Percentiles rank a stretch among this genome's conserved stretches.
phyloP scores from a whole-genome alignment of 345 rosid genomes.

The Linum usitatissimum region DNA sequence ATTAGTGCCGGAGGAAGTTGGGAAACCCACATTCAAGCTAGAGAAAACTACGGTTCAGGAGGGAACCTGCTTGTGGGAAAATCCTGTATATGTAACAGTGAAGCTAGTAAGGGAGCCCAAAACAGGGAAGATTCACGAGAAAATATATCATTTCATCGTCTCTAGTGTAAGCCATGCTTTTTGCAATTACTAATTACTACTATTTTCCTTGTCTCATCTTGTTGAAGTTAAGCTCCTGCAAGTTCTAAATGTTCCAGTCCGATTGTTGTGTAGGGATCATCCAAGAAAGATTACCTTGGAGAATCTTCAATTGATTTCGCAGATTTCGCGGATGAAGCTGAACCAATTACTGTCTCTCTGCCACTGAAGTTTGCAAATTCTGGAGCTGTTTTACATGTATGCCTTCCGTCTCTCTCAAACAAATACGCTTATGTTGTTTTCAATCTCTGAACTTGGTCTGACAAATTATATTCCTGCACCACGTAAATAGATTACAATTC shows the following conservation, averaged over 20 bases:
- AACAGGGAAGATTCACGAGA: conserved; percentile 21
- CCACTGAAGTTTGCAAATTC: conserved; percentile 28
- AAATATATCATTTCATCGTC: conserved; percentile 24
- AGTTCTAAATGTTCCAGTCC: too few relatives aligned
- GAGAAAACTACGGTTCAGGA: conserved; percentile 20
- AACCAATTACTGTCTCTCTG: conserved; percentile 21
- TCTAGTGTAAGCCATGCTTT: conserved; percentile 17
- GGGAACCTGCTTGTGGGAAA: conserved; percentile 25
- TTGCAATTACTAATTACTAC: background rate
- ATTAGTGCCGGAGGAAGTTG: conserved; percentile 24
- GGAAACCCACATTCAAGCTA: conserved; percentile 24
- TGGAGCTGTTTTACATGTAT: conserved; percentile 23
- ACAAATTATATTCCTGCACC: conserved; percentile 7
- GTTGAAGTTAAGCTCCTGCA: background rate
- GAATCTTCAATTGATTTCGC: conserved; percentile 28
- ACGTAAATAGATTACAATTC: conserved; percentile 20
- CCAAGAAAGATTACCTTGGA: conserved; percentile 25
- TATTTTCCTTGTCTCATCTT: background rate
- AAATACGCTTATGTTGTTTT: background rate
- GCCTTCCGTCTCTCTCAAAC: background rate
- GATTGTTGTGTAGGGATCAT: conserved; percentile 19
- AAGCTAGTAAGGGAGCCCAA: conserved; percentile 19
- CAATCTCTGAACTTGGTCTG: background rate
- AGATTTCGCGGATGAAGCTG: conserved; percentile 21
- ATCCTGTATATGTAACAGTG: conserved; percentile 21